Conservation (phyloP, 768 basidiomycete species). For the Rhizopogon vulgaris region DNA sequence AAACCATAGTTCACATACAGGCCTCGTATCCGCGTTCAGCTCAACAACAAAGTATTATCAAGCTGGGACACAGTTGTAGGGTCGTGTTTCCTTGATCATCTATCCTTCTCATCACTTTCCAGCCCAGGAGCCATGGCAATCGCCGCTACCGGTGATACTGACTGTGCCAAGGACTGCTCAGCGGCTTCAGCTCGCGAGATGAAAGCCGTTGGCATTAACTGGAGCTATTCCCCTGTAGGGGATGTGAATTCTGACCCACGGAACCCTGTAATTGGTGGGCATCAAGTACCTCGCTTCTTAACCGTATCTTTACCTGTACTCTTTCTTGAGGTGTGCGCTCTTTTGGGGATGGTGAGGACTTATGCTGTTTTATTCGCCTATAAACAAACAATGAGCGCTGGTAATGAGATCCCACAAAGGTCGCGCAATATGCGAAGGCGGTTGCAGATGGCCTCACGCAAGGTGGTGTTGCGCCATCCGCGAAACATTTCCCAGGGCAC, state of each 20-base stretch:
- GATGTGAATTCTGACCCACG: constrained; percentile 66
- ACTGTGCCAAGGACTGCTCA: constrained; percentile 40
- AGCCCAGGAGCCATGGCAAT: constrained; percentile 75
- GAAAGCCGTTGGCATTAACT: constrained; percentile 58
- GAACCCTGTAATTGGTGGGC: constrained; percentile 67
- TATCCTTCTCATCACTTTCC: not conserved
- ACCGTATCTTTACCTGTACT: not conserved
- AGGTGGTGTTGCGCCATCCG: constrained; percentile 50
- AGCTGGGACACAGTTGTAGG: constrained; percentile 65
- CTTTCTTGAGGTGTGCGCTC: constrained; percentile 51
- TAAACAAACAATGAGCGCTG: not conserved
- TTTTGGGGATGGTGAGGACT: constrained; percentile 53
- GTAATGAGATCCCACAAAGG: constrained; percentile 44
- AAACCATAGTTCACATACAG: constrained; percentile 23
- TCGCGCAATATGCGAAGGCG: constrained; percentile 41
- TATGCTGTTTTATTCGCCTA: not conserved
- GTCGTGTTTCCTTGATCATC: constrained; percentile 16
- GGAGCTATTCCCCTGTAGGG: constrained; percentile 66
- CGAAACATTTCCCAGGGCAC: constrained; percentile 73
- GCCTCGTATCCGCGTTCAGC: constrained; percentile 66
- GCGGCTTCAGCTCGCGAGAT: constrained; percentile 52
- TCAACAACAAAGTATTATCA: constrained; percentile 26
- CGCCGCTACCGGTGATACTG: constrained; percentile 44
- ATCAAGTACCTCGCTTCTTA: not conserved
- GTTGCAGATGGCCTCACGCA: constrained; percentile 43